Conservation (phyloP, 495 filamentous ascomycete genomes). For the Thermochaetoides thermophila region DNA sequence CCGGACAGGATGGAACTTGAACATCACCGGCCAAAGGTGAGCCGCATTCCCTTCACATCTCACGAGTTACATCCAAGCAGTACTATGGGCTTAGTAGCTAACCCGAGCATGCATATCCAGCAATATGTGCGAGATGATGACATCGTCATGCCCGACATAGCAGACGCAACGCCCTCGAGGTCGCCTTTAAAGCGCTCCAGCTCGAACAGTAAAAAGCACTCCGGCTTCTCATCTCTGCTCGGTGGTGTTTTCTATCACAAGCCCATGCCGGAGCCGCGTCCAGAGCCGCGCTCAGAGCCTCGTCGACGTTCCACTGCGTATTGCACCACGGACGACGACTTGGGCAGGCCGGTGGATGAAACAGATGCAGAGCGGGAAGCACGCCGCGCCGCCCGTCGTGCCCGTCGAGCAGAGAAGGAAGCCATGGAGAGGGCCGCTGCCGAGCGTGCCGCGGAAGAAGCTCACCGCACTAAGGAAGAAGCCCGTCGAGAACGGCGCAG, state of each 20-base stretch:
- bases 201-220: constrained; percentile 21
- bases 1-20: constrained; percentile 22
- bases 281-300: constrained; percentile 22
- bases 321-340: constrained; percentile 27
- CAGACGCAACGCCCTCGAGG: constrained; percentile 15
- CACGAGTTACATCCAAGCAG: no score
- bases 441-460: constrained; percentile 33
- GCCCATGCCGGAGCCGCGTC: constrained; percentile 17
- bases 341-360: constrained; percentile 11
- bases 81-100: constrained; percentile 5
- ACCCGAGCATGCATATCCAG: constrained; percentile 15
- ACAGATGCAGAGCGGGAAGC: constrained; percentile 38
- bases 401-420: constrained; percentile 32
- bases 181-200: constrained; percentile 26
- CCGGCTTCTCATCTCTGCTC: constrained; percentile 27
- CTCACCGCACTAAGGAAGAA: constrained; percentile 29
- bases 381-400: constrained; percentile 36
- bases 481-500: constrained; percentile 29
- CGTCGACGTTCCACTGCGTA: constrained; percentile 32
- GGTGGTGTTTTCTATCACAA: constrained; percentile 26
- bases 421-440: constrained; percentile 31
- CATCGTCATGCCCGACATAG: constrained; percentile 21
- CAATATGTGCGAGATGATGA: constrained; percentile 27
- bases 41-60: no score
- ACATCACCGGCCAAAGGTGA: no score